Evolutionary conservation across 768 basidiomycete genomes (phyloP).

Genomic region (Scleroderma citrinum): DNA sequence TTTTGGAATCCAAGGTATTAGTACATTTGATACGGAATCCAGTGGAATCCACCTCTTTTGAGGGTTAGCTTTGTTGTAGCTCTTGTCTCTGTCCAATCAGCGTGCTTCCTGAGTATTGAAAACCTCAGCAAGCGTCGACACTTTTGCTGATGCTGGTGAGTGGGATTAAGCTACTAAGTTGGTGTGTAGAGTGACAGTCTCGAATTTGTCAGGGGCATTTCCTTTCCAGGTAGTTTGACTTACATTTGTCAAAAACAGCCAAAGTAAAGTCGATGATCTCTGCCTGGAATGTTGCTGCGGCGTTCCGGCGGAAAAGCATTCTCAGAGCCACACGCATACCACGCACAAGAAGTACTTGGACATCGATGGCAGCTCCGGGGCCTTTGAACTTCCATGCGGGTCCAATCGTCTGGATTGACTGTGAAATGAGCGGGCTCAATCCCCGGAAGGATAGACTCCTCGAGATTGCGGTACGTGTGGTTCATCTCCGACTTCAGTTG

Average conservation of each 20-base stretch:
- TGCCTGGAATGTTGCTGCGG: not conserved
- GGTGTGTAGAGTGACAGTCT: no score
- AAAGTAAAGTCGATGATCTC: not conserved
- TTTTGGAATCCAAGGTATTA: no score
- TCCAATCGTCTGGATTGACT: conserved; percentile 77
- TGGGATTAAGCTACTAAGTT: no score
- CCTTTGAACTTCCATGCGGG: conserved; percentile 48
- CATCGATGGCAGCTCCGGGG: conserved; percentile 11
- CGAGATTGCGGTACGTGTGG: conserved; percentile 52
- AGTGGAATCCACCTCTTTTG: no score
- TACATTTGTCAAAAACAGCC: not conserved
- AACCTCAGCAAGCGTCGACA: no score
- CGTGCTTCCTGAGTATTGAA: no score
- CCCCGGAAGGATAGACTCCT: conserved; percentile 57
- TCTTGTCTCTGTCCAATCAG: no score
- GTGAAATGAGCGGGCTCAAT: conserved; percentile 77
- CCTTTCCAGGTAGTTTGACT: not conserved
- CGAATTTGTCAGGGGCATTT: not conserved
- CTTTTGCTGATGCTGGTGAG: no score
- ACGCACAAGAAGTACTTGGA: not conserved
- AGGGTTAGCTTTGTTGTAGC: no score
- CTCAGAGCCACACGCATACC: not conserved
- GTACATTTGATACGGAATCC: no score
- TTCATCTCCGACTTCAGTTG: not conserved
- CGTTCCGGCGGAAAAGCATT: not conserved